phyloP scores from a whole-genome alignment of 371 early-diverging fungal genomes.

The Phascolomyces articulosus region DNA sequence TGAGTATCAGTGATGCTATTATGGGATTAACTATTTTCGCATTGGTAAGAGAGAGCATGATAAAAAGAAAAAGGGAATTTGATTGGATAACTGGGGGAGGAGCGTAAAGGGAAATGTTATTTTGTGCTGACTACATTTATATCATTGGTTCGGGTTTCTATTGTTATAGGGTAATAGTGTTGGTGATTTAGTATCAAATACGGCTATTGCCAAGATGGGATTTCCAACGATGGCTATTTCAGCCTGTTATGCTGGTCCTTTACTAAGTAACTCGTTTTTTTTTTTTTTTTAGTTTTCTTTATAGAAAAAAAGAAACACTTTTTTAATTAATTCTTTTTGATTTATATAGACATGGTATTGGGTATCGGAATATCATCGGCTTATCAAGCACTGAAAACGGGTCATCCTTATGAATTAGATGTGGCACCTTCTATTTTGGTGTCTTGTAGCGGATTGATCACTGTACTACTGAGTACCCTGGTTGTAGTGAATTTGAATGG shows the following conservation, averaged over 20 bases:
- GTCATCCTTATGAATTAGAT: slow-evolving; percentile 44
- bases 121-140: neutral
- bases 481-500: slow-evolving; percentile 54
- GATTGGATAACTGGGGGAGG: no score
- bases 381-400: slow-evolving; percentile 52
- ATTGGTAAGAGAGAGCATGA: no score
- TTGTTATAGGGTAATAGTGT: slow-evolving; percentile 73
- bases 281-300: neutral
- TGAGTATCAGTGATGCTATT: slow-evolving; percentile 78
- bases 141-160: neutral
- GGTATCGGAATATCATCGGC: slow-evolving; percentile 78
- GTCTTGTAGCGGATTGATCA: slow-evolving; percentile 52
- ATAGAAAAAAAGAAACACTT: neutral
- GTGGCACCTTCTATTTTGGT: slow-evolving; percentile 61
- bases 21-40: slow-evolving; percentile 87
- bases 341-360: slow-evolving; percentile 62
- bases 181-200: slow-evolving; percentile 84
- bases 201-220: slow-evolving; percentile 86
- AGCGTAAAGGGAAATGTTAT: neutral
- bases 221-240: slow-evolving; percentile 85
- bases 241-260: slow-evolving; percentile 85
- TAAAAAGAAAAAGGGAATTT: no score
- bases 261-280: slow-evolving; percentile 65
- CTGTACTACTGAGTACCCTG: slow-evolving; percentile 53
- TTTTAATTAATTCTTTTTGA: neutral